phyloP scores from a whole-genome alignment of 306 rosid genomes.

The cucumber (Cucumis sativus) region Cucumber_9930_V3 NC_026655.2:25702001-25702500 shows the following conservation, averaged over 20 bases:
- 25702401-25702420: not conserved
- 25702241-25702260: conserved; percentile 29
- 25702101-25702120: conserved; percentile 53
- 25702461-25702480: not conserved
- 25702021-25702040: conserved; percentile 49
- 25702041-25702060: conserved; percentile 93
- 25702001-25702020: conserved; percentile 10
- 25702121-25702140: conserved; percentile 53
- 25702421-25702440: not conserved
- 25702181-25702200: not conserved
- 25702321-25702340: conserved; percentile 59
- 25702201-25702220: conserved; percentile 4
- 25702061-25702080: conserved; percentile 76
- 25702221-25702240: conserved; percentile 52
- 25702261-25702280: conserved; percentile 87
- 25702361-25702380: conserved; percentile 73
- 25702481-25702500: not conserved
- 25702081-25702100: conserved; percentile 54
- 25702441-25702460: not conserved
- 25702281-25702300: conserved; percentile 37
- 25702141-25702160: conserved; percentile 42
- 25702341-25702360: conserved; percentile 90
- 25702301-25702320: conserved; percentile 45
- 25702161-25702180: not conserved
- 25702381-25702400: conserved; percentile 82